Evolutionary conservation across 306 rosid genomes (phyloP), one percentile per base, ranked within the genome.

Genomic region (Quercus bicolor): DNA sequence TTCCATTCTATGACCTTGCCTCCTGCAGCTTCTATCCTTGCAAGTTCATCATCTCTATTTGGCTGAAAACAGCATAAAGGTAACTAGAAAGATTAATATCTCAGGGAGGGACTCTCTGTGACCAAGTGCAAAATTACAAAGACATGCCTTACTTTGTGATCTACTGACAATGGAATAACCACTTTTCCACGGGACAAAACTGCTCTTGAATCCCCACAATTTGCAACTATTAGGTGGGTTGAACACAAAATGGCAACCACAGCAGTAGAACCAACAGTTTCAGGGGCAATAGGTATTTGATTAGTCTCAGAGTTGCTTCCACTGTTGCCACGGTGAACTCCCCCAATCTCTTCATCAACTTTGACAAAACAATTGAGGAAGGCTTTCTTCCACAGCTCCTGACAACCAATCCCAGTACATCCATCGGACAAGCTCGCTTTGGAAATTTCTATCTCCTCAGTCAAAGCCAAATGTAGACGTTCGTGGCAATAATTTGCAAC

Each of bases 141-240:
- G 79, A 70, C 62, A 81, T 20, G 76, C 62, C 86, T 73, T 89
- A 91, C 97, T 84, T 91, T 93, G 88, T 93, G 97, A 72, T 93
- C 97, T 78, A 77, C 73, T 80, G 97, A 93, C 88, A 93, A 76
- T 1, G 96, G 89, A 31, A 93, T 19, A 56, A 90, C 85, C 31
- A 71, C 84, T 88, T 88, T 93, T 79, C 97, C 94, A 16, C 96
- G 89, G 53, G 73, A 93, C 88, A 93, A 78, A 55, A 93, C 94
- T 21, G 96, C 92, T 68, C 97, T 85, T 16, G 97, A 93, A 81
- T 93, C 97, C 55, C 97, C 97, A 81, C 90, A 91, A 68, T 93
- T 93, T 53, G 94, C 91, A 54, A 91, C 87, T 69, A 89, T 76
- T 64, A 93, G 87, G 82, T 85, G 88, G 5, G 83, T 84, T 78